A percentile compares a stretch with the other conserved stretches of the same genome.
These are phyloP conservation scores for Erythrophleum fordii DNA, from an alignment of 306 rosid species.

Conservation along the genomic window DNA sequence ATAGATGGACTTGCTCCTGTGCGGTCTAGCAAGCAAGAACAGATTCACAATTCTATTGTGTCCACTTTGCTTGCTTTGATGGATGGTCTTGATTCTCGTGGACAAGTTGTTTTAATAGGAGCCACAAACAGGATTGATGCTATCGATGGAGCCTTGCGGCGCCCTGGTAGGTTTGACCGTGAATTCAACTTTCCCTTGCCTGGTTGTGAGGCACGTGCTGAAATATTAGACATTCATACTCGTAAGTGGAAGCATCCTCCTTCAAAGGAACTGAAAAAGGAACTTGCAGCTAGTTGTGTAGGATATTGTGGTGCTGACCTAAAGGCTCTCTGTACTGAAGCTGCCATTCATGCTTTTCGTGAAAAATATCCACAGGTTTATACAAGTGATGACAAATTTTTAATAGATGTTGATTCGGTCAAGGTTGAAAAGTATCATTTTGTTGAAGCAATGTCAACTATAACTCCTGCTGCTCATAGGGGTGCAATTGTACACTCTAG, in stretches of 20 bases:
- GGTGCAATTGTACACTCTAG: conserved; percentile 94
- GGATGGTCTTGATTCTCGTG: conserved; percentile 99
- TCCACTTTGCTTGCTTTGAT: conserved; percentile 99
- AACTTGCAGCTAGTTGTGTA: conserved; percentile 97
- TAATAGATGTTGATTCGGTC: conserved; percentile 93
- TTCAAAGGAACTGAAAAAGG: conserved; percentile 67
- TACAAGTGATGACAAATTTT: conserved; percentile 92
- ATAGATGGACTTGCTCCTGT: conserved; percentile 99
- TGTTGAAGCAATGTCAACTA: conserved; percentile 94
- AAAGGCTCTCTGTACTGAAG: conserved; percentile 98
- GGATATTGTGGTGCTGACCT: conserved; percentile 99
- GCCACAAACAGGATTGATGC: conserved; percentile 99
- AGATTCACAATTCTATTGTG: conserved; percentile 97
- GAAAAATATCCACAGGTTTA: conserved; percentile 96
- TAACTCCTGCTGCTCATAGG: conserved; percentile 98
- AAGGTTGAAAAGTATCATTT: conserved; percentile 87
- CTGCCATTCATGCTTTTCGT: conserved; percentile 97
- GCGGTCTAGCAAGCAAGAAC: conserved; percentile 98
- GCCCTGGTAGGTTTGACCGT: conserved; percentile 98
- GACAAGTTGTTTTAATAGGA: conserved; percentile 98
- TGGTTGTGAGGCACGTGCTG: conserved; percentile 95
- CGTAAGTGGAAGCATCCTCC: conserved; percentile 99
- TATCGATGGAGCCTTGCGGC: conserved; percentile 97
- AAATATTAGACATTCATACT: conserved; percentile 90
- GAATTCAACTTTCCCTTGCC: conserved; percentile 95